These are phyloP conservation scores for Phoma sp. DNA, from an alignment of 2,329 filamentous ascomycete species.

Conservation along the genomic window DNA sequence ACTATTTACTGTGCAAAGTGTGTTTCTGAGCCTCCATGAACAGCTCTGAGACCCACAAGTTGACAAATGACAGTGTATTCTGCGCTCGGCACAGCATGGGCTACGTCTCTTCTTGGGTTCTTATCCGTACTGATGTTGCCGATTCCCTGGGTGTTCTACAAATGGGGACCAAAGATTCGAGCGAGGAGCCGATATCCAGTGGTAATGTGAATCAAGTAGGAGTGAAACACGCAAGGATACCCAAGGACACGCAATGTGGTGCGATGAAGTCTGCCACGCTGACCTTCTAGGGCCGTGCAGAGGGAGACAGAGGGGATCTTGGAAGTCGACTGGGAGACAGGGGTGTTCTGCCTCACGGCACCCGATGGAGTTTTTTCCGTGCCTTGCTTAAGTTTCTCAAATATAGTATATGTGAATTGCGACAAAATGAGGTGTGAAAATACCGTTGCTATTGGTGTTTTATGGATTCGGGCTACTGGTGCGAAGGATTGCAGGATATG, in stretches of 20 bases:
- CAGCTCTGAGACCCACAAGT: background rate
- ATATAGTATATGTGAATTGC: too few species aligned
- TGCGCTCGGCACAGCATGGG: conserved; percentile 47
- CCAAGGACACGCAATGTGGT: background rate
- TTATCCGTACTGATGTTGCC: conserved; percentile 44
- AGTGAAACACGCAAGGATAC: too few species aligned
- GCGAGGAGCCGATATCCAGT: conserved; percentile 13
- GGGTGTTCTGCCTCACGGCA: too few species aligned
- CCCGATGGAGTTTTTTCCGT: too few species aligned
- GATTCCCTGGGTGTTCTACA: conserved; percentile 37
- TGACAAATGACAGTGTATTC: conserved; percentile 33
- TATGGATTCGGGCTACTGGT: too few species aligned
- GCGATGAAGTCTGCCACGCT: background rate
- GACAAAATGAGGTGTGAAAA: too few species aligned
- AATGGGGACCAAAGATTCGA: conserved; percentile 24
- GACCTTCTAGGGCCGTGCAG: too few species aligned
- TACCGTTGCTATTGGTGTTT: too few species aligned
- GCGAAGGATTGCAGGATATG: background rate
- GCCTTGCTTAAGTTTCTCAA: too few species aligned
- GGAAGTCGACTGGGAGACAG: background rate
- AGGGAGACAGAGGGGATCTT: too few species aligned
- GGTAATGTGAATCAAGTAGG: background rate
- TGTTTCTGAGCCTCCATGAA: background rate
- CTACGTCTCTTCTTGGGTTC: conserved; percentile 48
- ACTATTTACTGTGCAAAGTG: conserved; percentile 47